phyloP scores from a whole-genome alignment of 2,329 filamentous ascomycete species.

The Penicillium sp. region DNA sequence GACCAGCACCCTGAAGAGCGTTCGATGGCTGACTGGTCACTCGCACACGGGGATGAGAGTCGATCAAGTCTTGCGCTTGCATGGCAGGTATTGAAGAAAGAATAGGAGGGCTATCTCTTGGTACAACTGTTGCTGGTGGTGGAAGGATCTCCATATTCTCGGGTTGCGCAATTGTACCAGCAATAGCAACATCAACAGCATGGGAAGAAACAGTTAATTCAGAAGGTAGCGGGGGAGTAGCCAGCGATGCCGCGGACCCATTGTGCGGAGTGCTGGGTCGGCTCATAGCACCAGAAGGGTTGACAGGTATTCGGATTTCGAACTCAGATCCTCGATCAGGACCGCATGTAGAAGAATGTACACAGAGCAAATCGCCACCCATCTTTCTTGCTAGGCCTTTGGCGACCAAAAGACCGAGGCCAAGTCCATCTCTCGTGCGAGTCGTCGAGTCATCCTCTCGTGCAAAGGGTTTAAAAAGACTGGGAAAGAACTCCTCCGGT shows the following conservation, averaged over 20 bases:
- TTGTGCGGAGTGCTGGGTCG: conserved; percentile 48
- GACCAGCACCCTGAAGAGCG: conserved; percentile 50
- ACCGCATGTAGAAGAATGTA: conserved; percentile 59
- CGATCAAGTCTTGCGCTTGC: background rate
- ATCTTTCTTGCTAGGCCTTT: conserved; percentile 67
- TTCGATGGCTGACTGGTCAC: conserved; percentile 22
- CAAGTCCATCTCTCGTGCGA: conserved; percentile 63
- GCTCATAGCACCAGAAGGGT: conserved; percentile 42
- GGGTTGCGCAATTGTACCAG: background rate
- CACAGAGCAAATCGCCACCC: conserved; percentile 63
- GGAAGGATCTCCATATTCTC: conserved; percentile 1
- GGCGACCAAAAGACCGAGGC: conserved; percentile 66
- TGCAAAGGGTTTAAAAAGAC: conserved; percentile 67
- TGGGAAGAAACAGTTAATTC: background rate
- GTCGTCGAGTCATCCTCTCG: conserved; percentile 66
- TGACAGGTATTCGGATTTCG: conserved; percentile 62
- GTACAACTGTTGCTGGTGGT: background rate
- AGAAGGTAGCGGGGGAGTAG: conserved; percentile 1
- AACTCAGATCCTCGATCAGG: conserved; percentile 63
- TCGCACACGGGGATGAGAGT: conserved; percentile 19
- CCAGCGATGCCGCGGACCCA: conserved; percentile 33
- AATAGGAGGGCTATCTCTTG: background rate
- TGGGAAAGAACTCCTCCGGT: conserved; percentile 60
- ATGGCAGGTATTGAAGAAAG: background rate
- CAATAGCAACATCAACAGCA: background rate